Percentiles rank a stretch among this genome's conserved stretches.
Evolutionary conservation across 2,329 filamentous ascomycete species (phyloP).

Genomic region (Xylaria sp.): DNA sequence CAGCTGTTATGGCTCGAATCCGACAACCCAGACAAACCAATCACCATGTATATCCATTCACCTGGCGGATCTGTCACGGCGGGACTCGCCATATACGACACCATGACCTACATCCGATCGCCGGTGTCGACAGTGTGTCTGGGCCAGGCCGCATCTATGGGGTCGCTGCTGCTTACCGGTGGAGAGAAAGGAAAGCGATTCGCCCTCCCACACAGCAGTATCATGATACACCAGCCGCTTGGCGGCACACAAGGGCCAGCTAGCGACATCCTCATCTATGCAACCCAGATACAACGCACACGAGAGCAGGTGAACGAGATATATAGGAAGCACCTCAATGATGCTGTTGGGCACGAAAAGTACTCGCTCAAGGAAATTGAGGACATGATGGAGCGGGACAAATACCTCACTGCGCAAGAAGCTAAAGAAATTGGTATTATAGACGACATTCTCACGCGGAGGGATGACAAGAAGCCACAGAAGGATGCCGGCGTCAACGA

Average conservation of each 20-base stretch:
- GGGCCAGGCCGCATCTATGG: constrained; percentile 95
- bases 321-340: constrained; percentile 84
- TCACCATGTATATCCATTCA: constrained; percentile 97
- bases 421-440: constrained; percentile 90
- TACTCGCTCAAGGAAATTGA: constrained; percentile 84
- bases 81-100: constrained; percentile 92
- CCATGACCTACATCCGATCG: constrained; percentile 94
- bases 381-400: constrained; percentile 95
- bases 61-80: constrained; percentile 93
- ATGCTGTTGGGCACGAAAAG: constrained; percentile 74
- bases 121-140: constrained; percentile 95
- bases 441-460: constrained; percentile 80
- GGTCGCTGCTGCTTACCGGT: constrained; percentile 83
- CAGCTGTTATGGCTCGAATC: constrained; percentile 98
- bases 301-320: constrained; percentile 88
- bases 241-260: constrained; percentile 72
- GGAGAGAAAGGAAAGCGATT: constrained; percentile 85
- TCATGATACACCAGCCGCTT: constrained; percentile 97
- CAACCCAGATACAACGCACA: constrained; percentile 91
- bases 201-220: constrained; percentile 87
- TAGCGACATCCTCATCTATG: constrained; percentile 92
- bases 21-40: constrained; percentile 91
- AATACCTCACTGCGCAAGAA: constrained; percentile 88
- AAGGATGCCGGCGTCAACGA: constrained; percentile 1
- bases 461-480: constrained; percentile 50